phyloP scores from a whole-genome alignment of 805 yeast genomes.

The Sugiyamaella americana region DNA sequence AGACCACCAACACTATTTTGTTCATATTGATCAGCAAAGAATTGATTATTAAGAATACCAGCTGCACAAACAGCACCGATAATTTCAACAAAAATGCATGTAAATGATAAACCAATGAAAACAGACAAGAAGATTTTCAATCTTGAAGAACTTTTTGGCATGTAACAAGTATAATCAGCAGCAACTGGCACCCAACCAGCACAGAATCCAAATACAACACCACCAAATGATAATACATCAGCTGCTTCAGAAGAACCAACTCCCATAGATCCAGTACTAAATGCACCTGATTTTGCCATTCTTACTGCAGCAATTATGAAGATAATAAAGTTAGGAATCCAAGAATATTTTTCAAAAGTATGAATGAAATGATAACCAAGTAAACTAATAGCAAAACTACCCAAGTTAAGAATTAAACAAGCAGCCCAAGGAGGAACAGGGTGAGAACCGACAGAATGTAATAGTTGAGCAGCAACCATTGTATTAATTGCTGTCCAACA shows the following conservation, averaged over 20 bases:
- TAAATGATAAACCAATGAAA: constrained; percentile 55
- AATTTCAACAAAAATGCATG: constrained; percentile 65
- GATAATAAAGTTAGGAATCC: constrained; percentile 74
- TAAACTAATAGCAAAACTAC: constrained; percentile 67
- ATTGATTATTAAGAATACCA: constrained; percentile 37
- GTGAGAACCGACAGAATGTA: constrained; percentile 63
- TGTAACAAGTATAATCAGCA: constrained; percentile 86
- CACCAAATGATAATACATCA: constrained; percentile 70
- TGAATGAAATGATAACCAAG: constrained; percentile 85
- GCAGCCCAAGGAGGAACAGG: constrained; percentile 88
- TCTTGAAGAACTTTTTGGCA: constrained; percentile 58
- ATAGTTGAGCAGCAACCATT: constrained; percentile 79
- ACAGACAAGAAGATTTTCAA: constrained; percentile 59
- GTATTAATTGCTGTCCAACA: constrained; percentile 96
- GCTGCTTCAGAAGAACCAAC: constrained; percentile 70
- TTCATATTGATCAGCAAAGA: constrained; percentile 47
- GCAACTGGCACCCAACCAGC: constrained; percentile 95
- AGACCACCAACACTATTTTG: constrained; percentile 71
- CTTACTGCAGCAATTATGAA: constrained; percentile 77
- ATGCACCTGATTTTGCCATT: constrained; percentile 59
- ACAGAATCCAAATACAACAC: constrained; percentile 79
- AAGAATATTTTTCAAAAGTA: constrained; percentile 73
- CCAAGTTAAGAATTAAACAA: constrained; percentile 58
- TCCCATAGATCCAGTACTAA: constrained; percentile 47
- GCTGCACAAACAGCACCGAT: constrained; percentile 84